A percentile compares a stretch with the other conserved stretches of the same genome.
Conservation (phyloP, 768 basidiomycete genomes). For the Roridomyces roridus region DNA sequence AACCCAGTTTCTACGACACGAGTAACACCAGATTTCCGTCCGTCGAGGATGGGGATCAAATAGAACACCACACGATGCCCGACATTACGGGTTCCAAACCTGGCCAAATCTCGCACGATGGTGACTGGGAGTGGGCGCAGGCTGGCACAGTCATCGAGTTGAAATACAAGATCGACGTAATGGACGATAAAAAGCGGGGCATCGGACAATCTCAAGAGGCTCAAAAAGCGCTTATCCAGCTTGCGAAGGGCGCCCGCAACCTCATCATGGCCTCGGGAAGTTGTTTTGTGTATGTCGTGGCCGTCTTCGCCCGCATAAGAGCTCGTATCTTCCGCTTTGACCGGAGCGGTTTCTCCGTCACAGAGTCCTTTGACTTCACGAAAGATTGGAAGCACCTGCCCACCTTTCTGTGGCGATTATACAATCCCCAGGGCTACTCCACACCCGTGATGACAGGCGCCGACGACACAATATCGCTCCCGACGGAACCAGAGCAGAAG, state of each 20-base stretch:
- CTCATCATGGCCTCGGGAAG: not conserved
- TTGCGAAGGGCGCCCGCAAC: constrained; percentile 5
- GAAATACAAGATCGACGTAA: constrained; percentile 2
- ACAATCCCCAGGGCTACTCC: not conserved
- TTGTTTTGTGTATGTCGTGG: constrained; percentile 4
- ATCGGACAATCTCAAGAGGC: not conserved
- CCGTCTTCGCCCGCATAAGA: not conserved
- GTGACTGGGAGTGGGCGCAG: not conserved
- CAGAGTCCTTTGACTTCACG: not conserved
- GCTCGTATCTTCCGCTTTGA: constrained; percentile 17
- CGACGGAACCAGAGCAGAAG: not conserved
- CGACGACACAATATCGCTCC: constrained; percentile 5
- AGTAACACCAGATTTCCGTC: not conserved
- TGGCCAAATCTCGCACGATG: not conserved
- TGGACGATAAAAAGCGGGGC: not conserved
- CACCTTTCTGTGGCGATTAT: constrained; percentile 8
- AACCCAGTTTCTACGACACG: not conserved
- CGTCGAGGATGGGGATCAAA: not conserved
- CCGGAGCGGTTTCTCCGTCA: constrained; percentile 11
- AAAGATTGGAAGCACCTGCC: not conserved
- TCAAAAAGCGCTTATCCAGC: not conserved
- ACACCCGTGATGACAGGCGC: not conserved
- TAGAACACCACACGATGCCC: not conserved
- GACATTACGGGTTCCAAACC: not conserved
- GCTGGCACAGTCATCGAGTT: constrained; percentile 5